A percentile compares a stretch with the other conserved stretches of the same genome.
Evolutionary conservation across 2,329 filamentous ascomycete species (phyloP).

Genomic region (Cytospora piceae): DNA sequence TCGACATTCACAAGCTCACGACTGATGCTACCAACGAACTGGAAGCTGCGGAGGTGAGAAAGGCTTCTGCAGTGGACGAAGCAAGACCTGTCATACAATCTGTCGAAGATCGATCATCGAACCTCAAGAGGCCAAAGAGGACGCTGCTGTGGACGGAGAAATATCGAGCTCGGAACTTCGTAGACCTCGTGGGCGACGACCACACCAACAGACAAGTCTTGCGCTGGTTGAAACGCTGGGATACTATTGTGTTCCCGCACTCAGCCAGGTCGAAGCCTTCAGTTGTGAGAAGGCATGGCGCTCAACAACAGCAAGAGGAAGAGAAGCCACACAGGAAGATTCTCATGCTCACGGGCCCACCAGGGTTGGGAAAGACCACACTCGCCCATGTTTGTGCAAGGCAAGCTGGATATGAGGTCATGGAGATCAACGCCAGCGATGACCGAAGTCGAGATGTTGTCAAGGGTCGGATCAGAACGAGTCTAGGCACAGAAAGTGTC

Average conservation of each 20-base stretch:
- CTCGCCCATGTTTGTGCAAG: constrained; percentile 92
- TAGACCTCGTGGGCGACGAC: constrained; percentile 93
- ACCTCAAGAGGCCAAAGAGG: constrained; percentile 48
- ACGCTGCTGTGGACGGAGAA: constrained; percentile 93
- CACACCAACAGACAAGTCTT: constrained; percentile 88
- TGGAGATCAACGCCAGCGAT: constrained; percentile 98
- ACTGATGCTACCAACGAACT: constrained; percentile 69
- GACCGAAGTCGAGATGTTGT: constrained; percentile 90
- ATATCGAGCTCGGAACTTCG: constrained; percentile 88
- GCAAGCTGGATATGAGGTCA: constrained; percentile 93
- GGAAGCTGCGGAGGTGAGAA: constrained; percentile 38
- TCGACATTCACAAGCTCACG: constrained; percentile 85
- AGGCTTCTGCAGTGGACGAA: constrained; percentile 35
- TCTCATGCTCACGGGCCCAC: constrained; percentile 85
- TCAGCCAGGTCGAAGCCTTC: constrained; percentile 62
- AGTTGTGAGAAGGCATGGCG: constrained; percentile 47
- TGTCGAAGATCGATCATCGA: constrained; percentile 42
- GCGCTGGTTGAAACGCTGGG: constrained; percentile 94
- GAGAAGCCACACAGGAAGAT: constrained; percentile 86
- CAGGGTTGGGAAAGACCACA: constrained; percentile 94
- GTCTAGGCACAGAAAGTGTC: constrained; percentile 91
- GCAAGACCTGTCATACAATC: constrained; percentile 46
- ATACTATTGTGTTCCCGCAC: constrained; percentile 86
- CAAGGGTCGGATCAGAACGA: constrained; percentile 86
- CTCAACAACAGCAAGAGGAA: constrained; percentile 56